Evolutionary conservation across 371 early-diverging fungal species (phyloP).

Genomic region (Mucor indicus): DNA sequence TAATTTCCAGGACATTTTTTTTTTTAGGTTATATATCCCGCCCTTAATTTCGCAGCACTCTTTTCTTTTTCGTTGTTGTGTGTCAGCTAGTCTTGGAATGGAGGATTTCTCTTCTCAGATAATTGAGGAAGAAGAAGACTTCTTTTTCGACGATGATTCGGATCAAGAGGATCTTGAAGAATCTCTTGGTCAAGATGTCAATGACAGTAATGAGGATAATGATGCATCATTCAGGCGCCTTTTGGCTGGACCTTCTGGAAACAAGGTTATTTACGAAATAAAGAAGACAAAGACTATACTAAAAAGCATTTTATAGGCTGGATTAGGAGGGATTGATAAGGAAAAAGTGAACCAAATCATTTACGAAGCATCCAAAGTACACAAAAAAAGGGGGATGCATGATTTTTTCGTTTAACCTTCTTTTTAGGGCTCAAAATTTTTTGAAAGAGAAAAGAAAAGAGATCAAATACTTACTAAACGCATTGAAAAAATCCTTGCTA

Average conservation of each 20-base stretch:
- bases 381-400: neutral
- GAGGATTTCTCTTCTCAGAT: slow-evolving; percentile 24
- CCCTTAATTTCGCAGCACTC: too few species aligned
- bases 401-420: neutral
- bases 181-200: neutral
- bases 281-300: too few species aligned
- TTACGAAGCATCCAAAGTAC: slow-evolving; percentile 65
- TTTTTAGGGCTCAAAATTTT: slow-evolving; percentile 58
- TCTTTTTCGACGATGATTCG: slow-evolving; percentile 29
- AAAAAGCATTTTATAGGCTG: slow-evolving; percentile 33
- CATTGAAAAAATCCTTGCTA: slow-evolving; percentile 40
- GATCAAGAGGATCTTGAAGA: neutral
- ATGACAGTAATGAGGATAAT: neutral
- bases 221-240: slow-evolving; percentile 25
- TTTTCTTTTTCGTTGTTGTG: too few species aligned
- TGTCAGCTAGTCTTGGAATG: too few species aligned
- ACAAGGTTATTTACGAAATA: slow-evolving; percentile 22
- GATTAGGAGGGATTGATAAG: slow-evolving; percentile 41
- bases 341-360: slow-evolving; percentile 48
- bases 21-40: too few species aligned
- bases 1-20: too few species aligned
- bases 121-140: slow-evolving; percentile 34
- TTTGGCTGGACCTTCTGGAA: slow-evolving; percentile 37
- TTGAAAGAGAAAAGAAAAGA: slow-evolving; percentile 49
- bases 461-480: slow-evolving; percentile 45